Base-by-base conservation (phyloP, 2,329 filamentous ascomycete species). In the Diaporthe citrichinensis region DNA sequence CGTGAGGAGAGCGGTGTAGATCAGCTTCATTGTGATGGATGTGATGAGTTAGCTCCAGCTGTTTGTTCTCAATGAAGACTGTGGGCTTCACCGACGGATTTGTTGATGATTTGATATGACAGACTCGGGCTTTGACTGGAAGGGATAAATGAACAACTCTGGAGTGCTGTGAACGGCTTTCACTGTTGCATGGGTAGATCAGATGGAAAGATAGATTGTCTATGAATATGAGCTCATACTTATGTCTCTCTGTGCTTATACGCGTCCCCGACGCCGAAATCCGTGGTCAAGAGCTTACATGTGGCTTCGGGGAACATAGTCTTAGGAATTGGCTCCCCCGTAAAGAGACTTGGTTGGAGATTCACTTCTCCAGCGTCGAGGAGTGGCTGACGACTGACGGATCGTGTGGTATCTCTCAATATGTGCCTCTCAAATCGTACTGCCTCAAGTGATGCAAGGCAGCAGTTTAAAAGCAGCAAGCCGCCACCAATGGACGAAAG, bases 231-330 rank as follows among this genome's bases (percentile, higher is more conserved):
- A 17, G 5, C 41, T n/a, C 41, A 51, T 67, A 51, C 25, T n/a
- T 67, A 67, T 67, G 17, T 67, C 9, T n/a, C 3, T 49, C 14
- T 12, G 41, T 65, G 59, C 41, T 67, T 49, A 65, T 4, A 67
- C 17, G 44, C 17, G n/a, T 67, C 9, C 20, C 61, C 61, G 61
- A 67, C 17, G 44, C 44, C 61, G 59, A 51, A 28, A 25, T 34
- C 61, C 61, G 28, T 67, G 28, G 7, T 15, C 44, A 15, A 49
- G 61, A 23, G 61, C 44, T 67, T 49, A 67, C 44, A 36, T 67
- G 41, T 67, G 14, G 15, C 28, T 49, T 67, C 41, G 28, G 41
- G 41, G 8, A 49, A 23, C 44, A 17, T n/a, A n/a, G 15, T 49
- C 12, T 17, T 15, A n/a, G 25, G 3, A 49, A 15, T 7, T 67